These are phyloP conservation scores for Botryotinia calthae DNA, from an alignment of 2,329 filamentous ascomycete genomes.

Conservation along the genomic window DNA sequence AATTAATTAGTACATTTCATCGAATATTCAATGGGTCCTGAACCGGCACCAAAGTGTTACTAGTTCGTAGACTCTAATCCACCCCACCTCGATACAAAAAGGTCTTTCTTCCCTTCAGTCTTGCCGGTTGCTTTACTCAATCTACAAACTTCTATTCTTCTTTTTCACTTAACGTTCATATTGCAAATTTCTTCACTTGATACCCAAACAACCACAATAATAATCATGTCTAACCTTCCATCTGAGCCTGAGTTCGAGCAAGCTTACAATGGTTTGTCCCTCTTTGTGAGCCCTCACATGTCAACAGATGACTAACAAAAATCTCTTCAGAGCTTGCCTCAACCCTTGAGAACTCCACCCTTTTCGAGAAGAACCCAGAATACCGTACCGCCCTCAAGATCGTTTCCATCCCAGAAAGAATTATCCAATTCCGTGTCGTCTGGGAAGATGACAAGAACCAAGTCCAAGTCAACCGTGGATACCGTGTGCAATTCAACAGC, in stretches of 20 bases:
- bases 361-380: conserved; percentile 93
- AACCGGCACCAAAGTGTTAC: conserved; percentile 8
- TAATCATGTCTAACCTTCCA: conserved; percentile 75
- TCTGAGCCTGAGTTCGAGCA: conserved; percentile 97
- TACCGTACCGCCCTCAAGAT: conserved; percentile 89
- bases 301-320: conserved; percentile 11
- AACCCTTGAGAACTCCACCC: conserved; percentile 88
- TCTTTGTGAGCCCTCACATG: neutral
- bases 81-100: conserved; percentile 20
- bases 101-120: neutral
- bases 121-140: neutral
- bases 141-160: neutral
- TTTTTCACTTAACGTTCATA: neutral
- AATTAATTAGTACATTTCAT: neutral
- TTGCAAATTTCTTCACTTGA: neutral
- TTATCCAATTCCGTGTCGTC: conserved; percentile 95
- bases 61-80: neutral
- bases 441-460: conserved; percentile 94
- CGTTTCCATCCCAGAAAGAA: conserved; percentile 85
- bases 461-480: conserved; percentile 90
- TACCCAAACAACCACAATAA: conserved; percentile 9
- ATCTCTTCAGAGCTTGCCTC: conserved; percentile 74
- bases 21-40: conserved; percentile 6
- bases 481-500: conserved; percentile 97
- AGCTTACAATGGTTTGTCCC: conserved; percentile 77